Evolutionary conservation across 2,329 filamentous ascomycete species (phyloP).

Genomic region (Aschersonia sp.): DNA sequence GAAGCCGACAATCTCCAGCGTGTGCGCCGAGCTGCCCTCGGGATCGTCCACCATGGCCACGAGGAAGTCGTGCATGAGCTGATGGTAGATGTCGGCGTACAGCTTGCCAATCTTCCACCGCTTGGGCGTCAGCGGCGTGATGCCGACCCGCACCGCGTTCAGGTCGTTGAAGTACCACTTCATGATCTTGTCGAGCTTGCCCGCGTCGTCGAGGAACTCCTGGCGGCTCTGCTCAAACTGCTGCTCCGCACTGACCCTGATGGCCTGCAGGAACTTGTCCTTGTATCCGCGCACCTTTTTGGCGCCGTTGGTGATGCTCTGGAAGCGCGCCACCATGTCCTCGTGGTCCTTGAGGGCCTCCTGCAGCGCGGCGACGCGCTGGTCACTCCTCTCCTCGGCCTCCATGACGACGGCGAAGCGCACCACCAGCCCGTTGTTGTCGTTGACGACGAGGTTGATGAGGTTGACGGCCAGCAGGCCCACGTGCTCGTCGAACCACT

Average conservation of each 20-base stretch:
- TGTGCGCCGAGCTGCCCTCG: conserved; percentile 70
- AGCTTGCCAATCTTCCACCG: conserved; percentile 93
- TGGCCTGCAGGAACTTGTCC: conserved; percentile 78
- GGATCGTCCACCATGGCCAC: conserved; percentile 70
- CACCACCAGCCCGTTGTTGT: conserved; percentile 81
- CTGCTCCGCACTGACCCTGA: conserved; percentile 56
- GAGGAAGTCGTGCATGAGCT: conserved; percentile 89
- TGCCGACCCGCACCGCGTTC: conserved; percentile 84
- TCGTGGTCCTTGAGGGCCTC: conserved; percentile 93
- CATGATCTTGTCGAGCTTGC: conserved; percentile 70
- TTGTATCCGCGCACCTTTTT: conserved; percentile 93
- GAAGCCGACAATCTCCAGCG: conserved; percentile 87
- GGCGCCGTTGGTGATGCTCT: conserved; percentile 86
- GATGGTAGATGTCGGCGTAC: conserved; percentile 83
- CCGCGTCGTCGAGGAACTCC: conserved; percentile 70
- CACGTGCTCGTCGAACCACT: conserved; percentile 92
- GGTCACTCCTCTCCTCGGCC: conserved; percentile 92
- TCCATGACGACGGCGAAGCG: conserved; percentile 84
- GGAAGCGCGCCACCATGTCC: conserved; percentile 83
- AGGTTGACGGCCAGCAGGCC: conserved; percentile 79
- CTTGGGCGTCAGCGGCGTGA: conserved; percentile 82
- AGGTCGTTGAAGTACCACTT: conserved; percentile 98
- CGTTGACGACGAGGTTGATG: conserved; percentile 71
- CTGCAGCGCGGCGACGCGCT: conserved; percentile 77
- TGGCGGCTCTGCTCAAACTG: conserved; percentile 61